Evolutionary conservation across 169 alveolate species (phyloP).

Genomic region (Cytauxzoon felis): DNA sequence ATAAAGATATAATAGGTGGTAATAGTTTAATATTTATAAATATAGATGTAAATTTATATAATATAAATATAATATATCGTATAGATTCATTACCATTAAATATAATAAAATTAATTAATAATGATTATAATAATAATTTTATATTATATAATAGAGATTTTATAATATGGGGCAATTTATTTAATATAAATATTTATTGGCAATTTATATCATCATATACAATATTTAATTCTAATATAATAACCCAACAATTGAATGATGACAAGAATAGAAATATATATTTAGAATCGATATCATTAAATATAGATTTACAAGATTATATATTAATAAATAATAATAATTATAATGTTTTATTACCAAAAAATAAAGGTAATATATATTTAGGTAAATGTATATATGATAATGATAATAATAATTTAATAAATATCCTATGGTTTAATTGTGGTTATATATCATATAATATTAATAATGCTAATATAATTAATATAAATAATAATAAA

Average conservation of each 20-base stretch:
- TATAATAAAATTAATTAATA: slow-evolving; percentile 7
- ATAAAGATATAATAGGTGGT: slow-evolving; percentile 23
- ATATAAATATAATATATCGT: slow-evolving; percentile 16
- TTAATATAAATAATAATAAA: background rate
- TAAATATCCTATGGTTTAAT: slow-evolving; percentile 14
- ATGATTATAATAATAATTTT: slow-evolving; percentile 11
- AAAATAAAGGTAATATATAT: background rate
- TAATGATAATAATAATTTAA: background rate
- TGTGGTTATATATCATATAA: slow-evolving; percentile 2
- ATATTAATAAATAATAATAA: background rate
- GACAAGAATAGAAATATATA: background rate
- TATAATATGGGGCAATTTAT: slow-evolving; percentile 21
- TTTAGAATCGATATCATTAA: slow-evolving; percentile 14
- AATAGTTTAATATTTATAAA: slow-evolving; percentile 20
- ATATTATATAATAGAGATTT: slow-evolving; percentile 18
- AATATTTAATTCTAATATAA: slow-evolving; percentile 4
- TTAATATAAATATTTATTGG: slow-evolving; percentile 17
- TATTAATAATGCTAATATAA: background rate
- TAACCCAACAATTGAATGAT: background rate
- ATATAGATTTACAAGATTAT: slow-evolving; percentile 11
- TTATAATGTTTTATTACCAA: slow-evolving; percentile 7
- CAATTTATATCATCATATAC: slow-evolving; percentile 39
- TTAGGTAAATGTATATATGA: slow-evolving; percentile 12
- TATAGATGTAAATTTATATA: background rate
- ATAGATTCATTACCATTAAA: slow-evolving; percentile 31